A percentile compares a stretch with the other conserved stretches of the same genome.
Evolutionary conservation across 106 monocot genomes (phyloP).

Genomic region (Allium cepa): DNA sequence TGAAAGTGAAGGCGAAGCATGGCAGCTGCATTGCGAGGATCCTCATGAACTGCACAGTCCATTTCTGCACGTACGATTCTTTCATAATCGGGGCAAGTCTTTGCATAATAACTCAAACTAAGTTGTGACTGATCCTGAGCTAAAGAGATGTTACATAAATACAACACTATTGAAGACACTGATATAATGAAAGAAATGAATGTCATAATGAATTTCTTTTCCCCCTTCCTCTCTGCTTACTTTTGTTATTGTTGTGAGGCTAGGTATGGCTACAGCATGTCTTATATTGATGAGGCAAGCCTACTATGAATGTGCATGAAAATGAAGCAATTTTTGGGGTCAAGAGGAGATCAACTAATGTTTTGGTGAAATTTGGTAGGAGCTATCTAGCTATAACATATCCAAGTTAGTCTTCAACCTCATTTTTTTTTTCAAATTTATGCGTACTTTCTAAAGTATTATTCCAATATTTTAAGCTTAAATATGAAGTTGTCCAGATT

Average conservation of each 20-base stretch:
- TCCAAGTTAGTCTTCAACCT: too few species aligned
- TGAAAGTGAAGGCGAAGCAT: conserved; percentile 83
- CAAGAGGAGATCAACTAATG: conserved; percentile 14
- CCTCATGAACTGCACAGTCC: conserved; percentile 45
- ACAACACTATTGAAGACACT: not conserved
- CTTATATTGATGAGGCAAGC: not conserved
- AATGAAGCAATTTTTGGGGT: conserved; percentile 3
- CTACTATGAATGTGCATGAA: not conserved
- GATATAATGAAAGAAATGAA: not conserved
- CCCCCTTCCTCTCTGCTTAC: not conserved
- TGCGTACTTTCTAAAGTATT: too few species aligned
- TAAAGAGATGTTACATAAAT: not conserved
- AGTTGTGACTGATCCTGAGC: conserved; percentile 54
- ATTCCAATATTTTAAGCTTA: too few species aligned
- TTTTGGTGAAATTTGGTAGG: conserved; percentile 7
- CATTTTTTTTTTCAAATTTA: too few species aligned
- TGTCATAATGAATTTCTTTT: not conserved
- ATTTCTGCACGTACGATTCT: conserved; percentile 56
- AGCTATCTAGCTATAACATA: conserved; percentile 5
- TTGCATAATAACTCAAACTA: conserved; percentile 53
- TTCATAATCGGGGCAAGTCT: conserved; percentile 44
- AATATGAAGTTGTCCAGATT: too few species aligned
- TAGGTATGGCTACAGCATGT: too few species aligned
- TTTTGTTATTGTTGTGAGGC: not conserved
- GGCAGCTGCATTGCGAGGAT: conserved; percentile 54